Conservation (phyloP, 2,329 filamentous ascomycete genomes). For the Aspergillus ruber region DNA sequence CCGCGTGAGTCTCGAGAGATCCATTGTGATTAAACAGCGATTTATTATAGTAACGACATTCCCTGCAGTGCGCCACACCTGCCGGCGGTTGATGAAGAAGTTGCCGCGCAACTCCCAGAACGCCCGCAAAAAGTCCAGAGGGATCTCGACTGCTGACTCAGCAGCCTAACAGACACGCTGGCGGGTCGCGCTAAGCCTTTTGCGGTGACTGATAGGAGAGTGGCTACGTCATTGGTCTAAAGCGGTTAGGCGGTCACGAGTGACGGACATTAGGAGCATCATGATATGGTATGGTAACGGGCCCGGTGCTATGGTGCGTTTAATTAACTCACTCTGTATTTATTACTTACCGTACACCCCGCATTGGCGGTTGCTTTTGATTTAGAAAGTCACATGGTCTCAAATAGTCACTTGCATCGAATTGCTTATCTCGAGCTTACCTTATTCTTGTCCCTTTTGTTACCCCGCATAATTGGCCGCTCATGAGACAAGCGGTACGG, state of each 20-base stretch:
- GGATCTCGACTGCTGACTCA: constrained; percentile 26
- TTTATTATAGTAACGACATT: neutral
- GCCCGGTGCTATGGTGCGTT: neutral
- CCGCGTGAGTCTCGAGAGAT: constrained; percentile 28
- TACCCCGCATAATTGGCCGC: neutral
- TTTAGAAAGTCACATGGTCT: neutral
- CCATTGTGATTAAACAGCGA: constrained; percentile 18
- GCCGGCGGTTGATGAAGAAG: constrained; percentile 3
- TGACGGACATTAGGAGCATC: neutral
- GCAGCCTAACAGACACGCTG: constrained; percentile 6
- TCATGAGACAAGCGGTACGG: constrained; percentile 9
- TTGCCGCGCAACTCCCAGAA: constrained; percentile 9
- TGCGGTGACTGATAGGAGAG: constrained; percentile 16
- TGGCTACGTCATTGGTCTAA: constrained; percentile 2
- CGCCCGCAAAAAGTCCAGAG: constrained; percentile 13
- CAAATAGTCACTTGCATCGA: neutral
- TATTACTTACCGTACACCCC: neutral
- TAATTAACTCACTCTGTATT: no score
- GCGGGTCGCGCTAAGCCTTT: constrained; percentile 11
- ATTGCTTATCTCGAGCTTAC: neutral
- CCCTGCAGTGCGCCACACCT: constrained; percentile 5
- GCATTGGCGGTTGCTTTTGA: neutral
- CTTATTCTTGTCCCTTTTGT: neutral
- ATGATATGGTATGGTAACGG: neutral
- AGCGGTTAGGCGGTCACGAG: neutral